A percentile compares a stretch with the other conserved stretches of the same genome.
phyloP scores from a whole-genome alignment of 2,329 filamentous ascomycete genomes.

The Ophiostoma ulmi region DNA sequence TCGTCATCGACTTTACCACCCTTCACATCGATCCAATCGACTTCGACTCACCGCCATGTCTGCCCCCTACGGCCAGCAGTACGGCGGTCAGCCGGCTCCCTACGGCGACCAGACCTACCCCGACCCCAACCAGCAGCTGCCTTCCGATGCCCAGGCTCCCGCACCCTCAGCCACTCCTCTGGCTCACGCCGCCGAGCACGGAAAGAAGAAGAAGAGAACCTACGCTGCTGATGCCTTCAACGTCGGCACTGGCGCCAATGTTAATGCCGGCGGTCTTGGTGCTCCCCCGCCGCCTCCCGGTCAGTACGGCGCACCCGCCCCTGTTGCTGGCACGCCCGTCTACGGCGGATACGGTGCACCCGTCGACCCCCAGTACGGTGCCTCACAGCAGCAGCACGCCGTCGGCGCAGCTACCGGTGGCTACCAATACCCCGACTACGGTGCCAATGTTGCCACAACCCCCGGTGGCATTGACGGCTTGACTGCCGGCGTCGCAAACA shows the following conservation, averaged over 20 bases:
- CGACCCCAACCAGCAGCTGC: constrained; percentile 37
- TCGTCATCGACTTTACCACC: not conserved
- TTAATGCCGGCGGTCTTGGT: constrained; percentile 47
- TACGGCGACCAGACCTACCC: constrained; percentile 35
- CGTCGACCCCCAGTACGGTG: constrained; percentile 42
- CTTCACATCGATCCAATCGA: not conserved
- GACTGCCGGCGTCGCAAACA: constrained; percentile 78
- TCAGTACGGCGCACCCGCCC: constrained; percentile 45
- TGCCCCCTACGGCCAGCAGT: constrained; percentile 45
- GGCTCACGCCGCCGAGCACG: constrained; percentile 40
- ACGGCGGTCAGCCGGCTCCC: constrained; percentile 39
- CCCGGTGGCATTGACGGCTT: constrained; percentile 62
- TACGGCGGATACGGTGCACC: constrained; percentile 58
- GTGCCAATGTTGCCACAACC: constrained; percentile 42
- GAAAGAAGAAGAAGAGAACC: constrained; percentile 83
- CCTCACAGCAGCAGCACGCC: constrained; percentile 32
- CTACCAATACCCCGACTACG: constrained; percentile 66
- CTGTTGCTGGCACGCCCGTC: constrained; percentile 39
- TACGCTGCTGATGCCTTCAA: constrained; percentile 95
- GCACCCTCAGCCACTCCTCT: constrained; percentile 34
- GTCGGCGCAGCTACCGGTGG: constrained; percentile 49
- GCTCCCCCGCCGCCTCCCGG: constrained; percentile 37
- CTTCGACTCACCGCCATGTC: constrained; percentile 45
- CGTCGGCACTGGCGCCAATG: constrained; percentile 83
- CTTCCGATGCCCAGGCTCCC: constrained; percentile 39